Percentiles rank a stretch among this genome's conserved stretches.
These are phyloP conservation scores for Metroxylon sagu DNA, from an alignment of 176 grass and related monocot genomes.

Conservation along the genomic window DNA sequence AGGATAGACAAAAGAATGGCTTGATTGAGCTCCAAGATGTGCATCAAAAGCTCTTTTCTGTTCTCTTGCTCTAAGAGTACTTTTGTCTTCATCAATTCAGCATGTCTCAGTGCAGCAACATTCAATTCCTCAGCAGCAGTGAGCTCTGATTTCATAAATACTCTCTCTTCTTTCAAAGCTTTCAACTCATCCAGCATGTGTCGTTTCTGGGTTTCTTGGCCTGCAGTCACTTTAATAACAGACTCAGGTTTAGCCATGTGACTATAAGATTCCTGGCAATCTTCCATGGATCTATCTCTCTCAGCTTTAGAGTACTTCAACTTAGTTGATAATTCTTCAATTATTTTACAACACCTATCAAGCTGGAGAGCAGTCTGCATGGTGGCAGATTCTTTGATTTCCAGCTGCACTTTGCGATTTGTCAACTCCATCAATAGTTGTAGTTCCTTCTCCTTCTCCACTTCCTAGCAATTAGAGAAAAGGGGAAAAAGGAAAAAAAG, in stretches of 20 bases:
- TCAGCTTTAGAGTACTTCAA: constrained; percentile 1
- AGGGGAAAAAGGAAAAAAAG: too few relatives aligned
- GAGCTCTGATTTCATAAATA: constrained; percentile 12
- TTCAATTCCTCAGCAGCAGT: constrained; percentile 12
- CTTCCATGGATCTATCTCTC: not conserved
- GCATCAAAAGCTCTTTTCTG: constrained; percentile 13
- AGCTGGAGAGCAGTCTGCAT: constrained; percentile 10
- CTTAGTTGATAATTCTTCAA: constrained; percentile 17
- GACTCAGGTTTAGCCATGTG: constrained; percentile 8
- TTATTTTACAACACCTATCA: constrained; percentile 18
- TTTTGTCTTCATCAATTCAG: constrained; percentile 18
- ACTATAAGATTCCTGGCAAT: constrained; percentile 2
- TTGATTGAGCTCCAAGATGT: constrained; percentile 27
- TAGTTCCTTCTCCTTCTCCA: constrained; percentile 15
- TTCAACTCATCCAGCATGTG: constrained; percentile 10
- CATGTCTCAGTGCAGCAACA: constrained; percentile 10
- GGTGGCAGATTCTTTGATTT: constrained; percentile 20
- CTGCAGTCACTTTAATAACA: not conserved
- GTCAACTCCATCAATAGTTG: constrained; percentile 20
- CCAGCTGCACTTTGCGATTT: constrained; percentile 31
- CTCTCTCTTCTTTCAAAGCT: constrained; percentile 20
- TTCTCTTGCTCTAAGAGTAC: constrained; percentile 13
- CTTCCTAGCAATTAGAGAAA: not conserved
- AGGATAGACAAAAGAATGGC: constrained; percentile 21
- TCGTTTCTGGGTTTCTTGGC: not conserved